These are phyloP conservation scores for Fagopyrum esculentum DNA, from an alignment of 148 eudicot genomes.

Conservation along the genomic window DNA sequence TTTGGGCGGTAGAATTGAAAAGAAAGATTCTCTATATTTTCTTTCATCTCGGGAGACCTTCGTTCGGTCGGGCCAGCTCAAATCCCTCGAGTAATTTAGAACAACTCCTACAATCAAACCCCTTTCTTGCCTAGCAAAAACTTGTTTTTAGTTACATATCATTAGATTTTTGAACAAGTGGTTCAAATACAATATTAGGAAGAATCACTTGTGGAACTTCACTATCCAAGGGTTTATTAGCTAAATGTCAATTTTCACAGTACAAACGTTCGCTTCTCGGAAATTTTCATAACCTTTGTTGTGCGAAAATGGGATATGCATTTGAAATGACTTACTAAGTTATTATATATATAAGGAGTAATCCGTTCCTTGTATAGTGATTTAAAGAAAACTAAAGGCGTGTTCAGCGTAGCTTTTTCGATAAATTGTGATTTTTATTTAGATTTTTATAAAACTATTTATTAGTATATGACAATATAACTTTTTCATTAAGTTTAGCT, in stretches of 20 bases:
- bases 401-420: too few relatives aligned
- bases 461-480: too few relatives aligned
- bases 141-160: constrained; percentile 7
- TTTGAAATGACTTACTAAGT: background rate
- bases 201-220: constrained; percentile 21
- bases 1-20: too few relatives aligned
- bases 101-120: background rate
- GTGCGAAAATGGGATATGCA: background rate
- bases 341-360: background rate
- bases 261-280: constrained; percentile 16
- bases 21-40: too few relatives aligned
- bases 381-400: too few relatives aligned
- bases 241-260: constrained; percentile 32
- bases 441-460: too few relatives aligned
- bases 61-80: too few relatives aligned
- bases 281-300: background rate
- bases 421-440: too few relatives aligned
- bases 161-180: constrained; percentile 5
- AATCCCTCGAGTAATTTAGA: too few relatives aligned
- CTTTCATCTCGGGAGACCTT: too few relatives aligned
- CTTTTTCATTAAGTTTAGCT: too few relatives aligned
- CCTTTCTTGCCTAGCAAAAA: constrained; percentile 5
- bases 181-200: constrained; percentile 5
- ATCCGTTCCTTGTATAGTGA: background rate
- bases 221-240: constrained; percentile 25